A percentile compares a stretch with the other conserved stretches of the same genome.
Conservation (phyloP, 768 basidiomycete genomes). For the Collybia sp. region DNA sequence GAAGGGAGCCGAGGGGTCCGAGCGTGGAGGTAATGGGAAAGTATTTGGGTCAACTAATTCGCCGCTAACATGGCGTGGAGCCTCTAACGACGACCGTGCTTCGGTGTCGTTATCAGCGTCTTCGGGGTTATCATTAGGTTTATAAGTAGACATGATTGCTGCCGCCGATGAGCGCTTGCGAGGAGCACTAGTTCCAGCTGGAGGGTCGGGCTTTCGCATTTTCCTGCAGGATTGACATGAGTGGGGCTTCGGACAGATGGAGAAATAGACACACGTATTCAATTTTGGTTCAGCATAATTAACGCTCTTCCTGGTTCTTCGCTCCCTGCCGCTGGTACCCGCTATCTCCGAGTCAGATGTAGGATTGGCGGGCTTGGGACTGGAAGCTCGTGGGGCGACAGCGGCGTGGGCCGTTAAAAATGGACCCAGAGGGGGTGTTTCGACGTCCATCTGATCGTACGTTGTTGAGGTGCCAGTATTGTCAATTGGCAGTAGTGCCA, state of each 20-base stretch:
- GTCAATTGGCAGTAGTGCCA: constrained; percentile 38
- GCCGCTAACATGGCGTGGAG: constrained; percentile 16
- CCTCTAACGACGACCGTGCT: constrained; percentile 33
- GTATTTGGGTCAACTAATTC: constrained; percentile 24
- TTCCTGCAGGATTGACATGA: constrained; percentile 43
- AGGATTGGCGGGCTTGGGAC: constrained; percentile 39
- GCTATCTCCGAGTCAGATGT: constrained; percentile 25
- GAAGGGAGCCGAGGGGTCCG: constrained; percentile 26
- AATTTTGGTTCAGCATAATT: constrained; percentile 88
- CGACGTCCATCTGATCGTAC: constrained; percentile 4
- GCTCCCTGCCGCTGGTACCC: constrained; percentile 44
- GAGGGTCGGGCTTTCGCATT: constrained; percentile 82
- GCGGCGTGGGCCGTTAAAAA: constrained; percentile 33
- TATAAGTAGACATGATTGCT: constrained; percentile 29
- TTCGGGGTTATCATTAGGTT: constrained; percentile 20
- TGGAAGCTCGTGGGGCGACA: constrained; percentile 38
- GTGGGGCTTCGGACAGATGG: constrained; percentile 2
- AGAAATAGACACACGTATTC: constrained; percentile 62
- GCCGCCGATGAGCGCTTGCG: constrained; percentile 47
- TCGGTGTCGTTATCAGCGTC: constrained; percentile 34
- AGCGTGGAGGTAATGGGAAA: constrained; percentile 29
- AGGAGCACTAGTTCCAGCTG: constrained; percentile 25
- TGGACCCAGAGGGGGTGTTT: no score
- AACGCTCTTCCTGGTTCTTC: constrained; percentile 66
- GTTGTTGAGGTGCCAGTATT: constrained; percentile 29